Conservation (phyloP, 225 moss, liverwort and hornwort genomes). For the Neckera pumila region DNA sequence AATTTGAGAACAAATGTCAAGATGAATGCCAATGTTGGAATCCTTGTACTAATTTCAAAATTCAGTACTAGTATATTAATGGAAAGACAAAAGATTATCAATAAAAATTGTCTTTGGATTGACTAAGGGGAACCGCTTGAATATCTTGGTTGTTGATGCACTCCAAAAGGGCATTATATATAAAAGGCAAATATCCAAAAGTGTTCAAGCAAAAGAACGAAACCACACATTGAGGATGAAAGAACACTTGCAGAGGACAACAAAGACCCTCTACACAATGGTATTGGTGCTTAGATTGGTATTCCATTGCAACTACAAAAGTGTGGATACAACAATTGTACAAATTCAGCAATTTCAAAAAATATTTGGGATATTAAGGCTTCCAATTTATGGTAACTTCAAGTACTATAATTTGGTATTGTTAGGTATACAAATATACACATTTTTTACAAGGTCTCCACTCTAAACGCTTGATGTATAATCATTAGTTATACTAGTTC, state of each 20-base stretch:
- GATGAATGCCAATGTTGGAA: background rate
- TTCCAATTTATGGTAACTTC: background rate
- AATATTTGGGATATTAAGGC: too few species aligned
- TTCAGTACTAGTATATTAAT: too few species aligned
- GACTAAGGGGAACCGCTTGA: rapidly evolving
- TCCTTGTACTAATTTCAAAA: background rate
- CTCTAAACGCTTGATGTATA: background rate
- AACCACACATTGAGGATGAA: background rate
- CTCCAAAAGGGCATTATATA: background rate
- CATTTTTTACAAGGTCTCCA: background rate
- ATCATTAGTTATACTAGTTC: background rate
- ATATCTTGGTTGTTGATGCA: background rate
- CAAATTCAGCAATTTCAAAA: background rate
- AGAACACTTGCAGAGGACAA: background rate
- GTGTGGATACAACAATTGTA: background rate
- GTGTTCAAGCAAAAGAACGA: too few species aligned
- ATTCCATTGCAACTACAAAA: background rate
- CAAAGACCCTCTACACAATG: background rate
- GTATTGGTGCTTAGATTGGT: background rate
- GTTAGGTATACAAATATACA: background rate
- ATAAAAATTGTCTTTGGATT: background rate
- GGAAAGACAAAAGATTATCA: background rate
- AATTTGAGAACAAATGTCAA: background rate
- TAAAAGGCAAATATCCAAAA: background rate
- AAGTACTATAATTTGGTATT: background rate